A percentile compares a stretch with the other conserved stretches of the same genome.
phyloP scores from a whole-genome alignment of 1,284 basidiomycete species.

The Megacollybia platyphylla region DNA sequence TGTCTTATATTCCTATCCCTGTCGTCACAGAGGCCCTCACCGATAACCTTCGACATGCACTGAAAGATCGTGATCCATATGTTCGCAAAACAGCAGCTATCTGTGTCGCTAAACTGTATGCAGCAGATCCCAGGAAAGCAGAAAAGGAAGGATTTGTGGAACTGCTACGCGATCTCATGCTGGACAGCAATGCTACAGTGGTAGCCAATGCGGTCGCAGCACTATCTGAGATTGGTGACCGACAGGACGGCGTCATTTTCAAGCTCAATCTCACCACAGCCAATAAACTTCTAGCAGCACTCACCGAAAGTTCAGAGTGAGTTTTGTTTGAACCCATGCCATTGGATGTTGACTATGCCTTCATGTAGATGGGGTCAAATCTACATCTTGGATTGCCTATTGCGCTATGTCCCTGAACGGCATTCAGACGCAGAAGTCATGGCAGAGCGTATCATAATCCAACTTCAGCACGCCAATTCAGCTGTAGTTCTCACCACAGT shows the following conservation, averaged over 20 bases:
- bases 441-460: constrained; percentile 86
- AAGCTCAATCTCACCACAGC: constrained; percentile 75
- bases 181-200: constrained; percentile 90
- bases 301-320: constrained; percentile 87
- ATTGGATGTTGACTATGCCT: constrained; percentile 1
- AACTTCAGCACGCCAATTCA: constrained; percentile 90
- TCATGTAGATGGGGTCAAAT: constrained; percentile 92
- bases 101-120: constrained; percentile 85
- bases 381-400: constrained; percentile 90
- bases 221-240: constrained; percentile 84
- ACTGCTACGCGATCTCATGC: constrained; percentile 76
- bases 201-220: constrained; percentile 91
- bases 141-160: constrained; percentile 81
- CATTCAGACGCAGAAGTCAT: constrained; percentile 87
- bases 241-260: constrained; percentile 84
- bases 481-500: constrained; percentile 90
- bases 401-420: constrained; percentile 86
- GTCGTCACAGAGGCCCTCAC: constrained; percentile 69
- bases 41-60: constrained; percentile 78
- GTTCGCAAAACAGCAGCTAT: constrained; percentile 96
- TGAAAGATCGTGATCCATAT: constrained; percentile 87
- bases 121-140: constrained; percentile 72
- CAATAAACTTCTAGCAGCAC: constrained; percentile 73
- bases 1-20: constrained; percentile 90
- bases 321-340: constrained; percentile 15